Conservation (phyloP, 2,329 filamentous ascomycete genomes). For the Tolypocladium guangdongense region DNA sequence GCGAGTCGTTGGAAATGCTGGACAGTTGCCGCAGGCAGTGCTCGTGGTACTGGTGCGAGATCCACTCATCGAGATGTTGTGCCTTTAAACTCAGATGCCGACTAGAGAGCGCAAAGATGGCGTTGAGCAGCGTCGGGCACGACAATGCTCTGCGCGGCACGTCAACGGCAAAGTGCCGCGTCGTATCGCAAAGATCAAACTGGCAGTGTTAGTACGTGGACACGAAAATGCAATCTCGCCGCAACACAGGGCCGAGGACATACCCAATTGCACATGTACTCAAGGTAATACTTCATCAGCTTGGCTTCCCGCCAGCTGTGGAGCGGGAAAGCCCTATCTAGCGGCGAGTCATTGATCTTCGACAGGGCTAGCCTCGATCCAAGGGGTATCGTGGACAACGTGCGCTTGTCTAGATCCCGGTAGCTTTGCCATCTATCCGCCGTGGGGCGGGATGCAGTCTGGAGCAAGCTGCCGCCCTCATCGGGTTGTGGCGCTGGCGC, state of each 20-base stretch:
- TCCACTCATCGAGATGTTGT: conserved; percentile 33
- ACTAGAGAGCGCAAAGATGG: conserved; percentile 44
- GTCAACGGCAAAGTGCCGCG: conserved; percentile 37
- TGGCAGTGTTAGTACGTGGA: conserved; percentile 6
- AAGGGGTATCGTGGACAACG: neutral
- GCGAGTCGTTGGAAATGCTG: conserved; percentile 30
- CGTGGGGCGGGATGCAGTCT: neutral
- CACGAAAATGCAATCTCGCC: neutral
- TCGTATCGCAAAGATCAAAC: conserved; percentile 31
- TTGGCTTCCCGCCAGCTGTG: conserved; percentile 10
- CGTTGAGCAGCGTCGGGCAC: conserved; percentile 42
- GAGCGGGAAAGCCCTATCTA: conserved; percentile 8
- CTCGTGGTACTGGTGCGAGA: conserved; percentile 41
- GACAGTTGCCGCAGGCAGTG: conserved; percentile 40
- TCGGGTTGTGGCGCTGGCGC: neutral
- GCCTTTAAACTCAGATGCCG: conserved; percentile 33
- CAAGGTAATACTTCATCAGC: conserved; percentile 16
- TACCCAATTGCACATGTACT: conserved; percentile 18
- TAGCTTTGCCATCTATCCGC: neutral
- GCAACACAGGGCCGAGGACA: neutral
- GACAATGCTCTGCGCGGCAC: conserved; percentile 41
- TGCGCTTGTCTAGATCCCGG: neutral
- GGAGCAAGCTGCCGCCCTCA: neutral
- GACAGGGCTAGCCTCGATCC: neutral
- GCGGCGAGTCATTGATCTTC: neutral